Evolutionary conservation across 768 basidiomycete species (phyloP).

Genomic region (Filobasidium floriforme): DNA sequence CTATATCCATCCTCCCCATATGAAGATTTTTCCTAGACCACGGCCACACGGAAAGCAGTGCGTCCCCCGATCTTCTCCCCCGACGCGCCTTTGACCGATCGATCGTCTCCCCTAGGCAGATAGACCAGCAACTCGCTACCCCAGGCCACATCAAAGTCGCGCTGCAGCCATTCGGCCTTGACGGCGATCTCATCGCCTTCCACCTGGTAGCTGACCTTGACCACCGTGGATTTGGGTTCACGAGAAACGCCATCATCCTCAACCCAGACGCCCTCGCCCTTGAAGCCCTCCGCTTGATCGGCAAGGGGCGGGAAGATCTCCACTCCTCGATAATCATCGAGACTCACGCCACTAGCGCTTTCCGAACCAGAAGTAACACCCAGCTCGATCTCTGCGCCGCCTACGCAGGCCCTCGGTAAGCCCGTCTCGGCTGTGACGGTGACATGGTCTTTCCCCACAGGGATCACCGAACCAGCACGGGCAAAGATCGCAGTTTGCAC

Average conservation of each 20-base stretch:
- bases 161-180: constrained; percentile 25
- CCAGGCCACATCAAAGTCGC: constrained; percentile 38
- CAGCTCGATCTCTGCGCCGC: constrained; percentile 36
- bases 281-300: constrained; percentile 15
- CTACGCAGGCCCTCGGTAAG: constrained; percentile 30
- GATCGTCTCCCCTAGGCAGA: constrained; percentile 32
- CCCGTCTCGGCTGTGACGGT: constrained; percentile 39
- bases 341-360: constrained; percentile 33
- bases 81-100: not conserved
- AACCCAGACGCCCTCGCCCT: constrained; percentile 30
- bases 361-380: not conserved
- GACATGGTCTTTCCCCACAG: constrained; percentile 36
- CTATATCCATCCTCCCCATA: not conserved
- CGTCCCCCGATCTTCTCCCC: not conserved
- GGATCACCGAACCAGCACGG: constrained; percentile 39
- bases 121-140: constrained; percentile 29
- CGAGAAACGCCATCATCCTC: constrained; percentile 44
- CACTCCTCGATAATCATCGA: constrained; percentile 44
- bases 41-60: no score
- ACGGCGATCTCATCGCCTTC: constrained; percentile 28
- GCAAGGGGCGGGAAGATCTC: constrained; percentile 38
- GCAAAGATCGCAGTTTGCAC: constrained; percentile 42
- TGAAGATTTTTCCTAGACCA: not conserved
- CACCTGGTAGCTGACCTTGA: constrained; percentile 30
- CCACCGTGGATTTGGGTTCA: constrained; percentile 29